Base-by-base conservation (phyloP, 2,329 filamentous ascomycete genomes). In the Penicillium fuscoglaucum region DNA sequence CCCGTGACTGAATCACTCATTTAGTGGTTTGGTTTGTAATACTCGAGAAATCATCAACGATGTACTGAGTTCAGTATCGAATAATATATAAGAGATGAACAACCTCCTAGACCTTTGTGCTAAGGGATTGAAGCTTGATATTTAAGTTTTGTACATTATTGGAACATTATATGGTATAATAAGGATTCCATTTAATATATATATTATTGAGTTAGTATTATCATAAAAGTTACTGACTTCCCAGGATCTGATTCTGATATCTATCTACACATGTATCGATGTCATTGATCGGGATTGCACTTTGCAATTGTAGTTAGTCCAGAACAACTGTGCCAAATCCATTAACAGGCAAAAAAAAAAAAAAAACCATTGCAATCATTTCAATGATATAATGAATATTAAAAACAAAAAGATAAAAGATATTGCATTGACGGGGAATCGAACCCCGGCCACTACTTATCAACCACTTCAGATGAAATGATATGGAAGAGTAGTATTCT, bases 371-470 rank as follows among this genome's bases (percentile, higher is more conserved):
- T n/a, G 35, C 3, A 24, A 15, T 17, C 37, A 37, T 6, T 37
- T 31, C 9, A 24, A 24, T 24, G 24, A 24, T 24, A 24, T 24
- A 24, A 24, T 24, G 24, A 24, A 24, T 24, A 24, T 24, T 24
- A 24, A 24, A 24, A 24, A 24, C 24, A 24, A 47, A 48, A 48
- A 48, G 5, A 21, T 6, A 28, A 26, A 46, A 28, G 2, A 19
- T 17, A 9, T 41, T 51, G 47, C 57, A 52, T 55, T 51, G 47
- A 49, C 41, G 33, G 52, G 52, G 52, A 59, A 59, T 51, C 52
- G 53, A 57, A 59, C 52, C 52, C 52, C 52, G 41, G 53, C 52
- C 52, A 59, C 55, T 55, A 55, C 52, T 55, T 55, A 24, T 12
- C 46, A 35, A 33, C 29, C 29, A 46, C 44, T 31, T 19, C 45